These are phyloP conservation scores for Exophiala lecanii-corni DNA, from an alignment of 2,329 filamentous ascomycete species.

Conservation along the genomic window DNA sequence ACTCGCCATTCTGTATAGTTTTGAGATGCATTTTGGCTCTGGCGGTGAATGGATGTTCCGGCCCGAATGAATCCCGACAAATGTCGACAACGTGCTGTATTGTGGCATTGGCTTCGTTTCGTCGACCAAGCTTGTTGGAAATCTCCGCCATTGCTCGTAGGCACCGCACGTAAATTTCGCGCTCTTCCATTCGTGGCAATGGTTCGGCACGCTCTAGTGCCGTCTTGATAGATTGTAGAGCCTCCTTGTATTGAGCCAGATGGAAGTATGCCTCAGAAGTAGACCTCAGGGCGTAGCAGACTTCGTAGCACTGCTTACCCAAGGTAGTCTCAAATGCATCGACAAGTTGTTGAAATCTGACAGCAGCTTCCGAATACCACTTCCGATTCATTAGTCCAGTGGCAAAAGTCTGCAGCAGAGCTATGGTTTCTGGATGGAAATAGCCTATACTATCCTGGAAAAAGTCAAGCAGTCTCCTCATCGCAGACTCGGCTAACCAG, in stretches of 20 bases:
- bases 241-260: slow-evolving; percentile 18
- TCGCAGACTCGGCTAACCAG: slow-evolving; percentile 22
- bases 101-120: slow-evolving; percentile 23
- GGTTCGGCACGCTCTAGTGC: slow-evolving; percentile 22
- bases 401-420: slow-evolving; percentile 26
- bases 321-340: slow-evolving; percentile 26
- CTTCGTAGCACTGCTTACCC: slow-evolving; percentile 24
- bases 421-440: slow-evolving; percentile 26
- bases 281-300: slow-evolving; percentile 24
- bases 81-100: slow-evolving; percentile 26
- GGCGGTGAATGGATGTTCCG: slow-evolving; percentile 26
- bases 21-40: slow-evolving; percentile 27
- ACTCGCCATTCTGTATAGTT: slow-evolving; percentile 23
- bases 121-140: slow-evolving; percentile 20
- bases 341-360: slow-evolving; percentile 25
- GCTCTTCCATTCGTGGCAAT: slow-evolving; percentile 21
- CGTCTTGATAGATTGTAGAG: slow-evolving; percentile 23
- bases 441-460: slow-evolving; percentile 28
- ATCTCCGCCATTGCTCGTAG: slow-evolving; percentile 25
- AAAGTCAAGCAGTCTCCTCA: slow-evolving; percentile 25
- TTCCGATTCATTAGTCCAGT: slow-evolving; percentile 25
- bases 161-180: slow-evolving; percentile 28
- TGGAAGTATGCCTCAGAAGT: slow-evolving; percentile 28
- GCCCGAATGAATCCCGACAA: slow-evolving; percentile 24
- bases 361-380: slow-evolving; percentile 24